Evolutionary conservation across 257 asterid genomes (phyloP).

Genomic region (Nicotiana obtusifolia): DNA sequence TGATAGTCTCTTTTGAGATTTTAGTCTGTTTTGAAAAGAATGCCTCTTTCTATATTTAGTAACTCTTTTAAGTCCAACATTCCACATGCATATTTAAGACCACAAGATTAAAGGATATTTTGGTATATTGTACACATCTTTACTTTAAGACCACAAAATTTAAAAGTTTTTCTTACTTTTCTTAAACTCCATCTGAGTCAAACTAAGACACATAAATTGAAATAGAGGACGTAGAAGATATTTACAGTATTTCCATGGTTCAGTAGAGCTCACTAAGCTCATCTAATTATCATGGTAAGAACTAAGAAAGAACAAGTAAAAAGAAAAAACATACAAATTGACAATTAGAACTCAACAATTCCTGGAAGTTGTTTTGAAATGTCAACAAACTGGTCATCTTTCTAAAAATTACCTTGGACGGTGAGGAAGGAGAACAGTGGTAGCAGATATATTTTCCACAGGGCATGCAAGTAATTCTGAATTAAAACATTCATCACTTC

Average conservation of each 20-base stretch:
- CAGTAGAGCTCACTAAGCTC: background rate
- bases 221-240: background rate
- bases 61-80: too few relatives aligned
- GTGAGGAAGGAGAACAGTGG: conserved; percentile 70
- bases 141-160: too few relatives aligned
- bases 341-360: background rate
- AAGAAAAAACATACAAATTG: background rate
- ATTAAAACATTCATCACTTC: conserved; percentile 77
- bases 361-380: background rate
- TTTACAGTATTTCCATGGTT: background rate
- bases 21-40: too few relatives aligned
- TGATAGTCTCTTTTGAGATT: background rate
- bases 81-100: too few relatives aligned
- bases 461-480: conserved; percentile 87
- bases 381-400: background rate
- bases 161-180: too few relatives aligned
- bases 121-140: too few relatives aligned
- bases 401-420: conserved; percentile 58
- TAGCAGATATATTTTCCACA: conserved; percentile 55
- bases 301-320: background rate
- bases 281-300: background rate
- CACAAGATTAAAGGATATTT: too few relatives aligned
- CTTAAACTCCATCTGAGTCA: too few relatives aligned
- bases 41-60: too few relatives aligned
- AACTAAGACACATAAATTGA: too few relatives aligned